Evolutionary conservation across 2,329 filamentous ascomycete genomes (phyloP), one percentile per base, ranked within the genome.

Genomic region (Aureobasidium sp.): DNA sequence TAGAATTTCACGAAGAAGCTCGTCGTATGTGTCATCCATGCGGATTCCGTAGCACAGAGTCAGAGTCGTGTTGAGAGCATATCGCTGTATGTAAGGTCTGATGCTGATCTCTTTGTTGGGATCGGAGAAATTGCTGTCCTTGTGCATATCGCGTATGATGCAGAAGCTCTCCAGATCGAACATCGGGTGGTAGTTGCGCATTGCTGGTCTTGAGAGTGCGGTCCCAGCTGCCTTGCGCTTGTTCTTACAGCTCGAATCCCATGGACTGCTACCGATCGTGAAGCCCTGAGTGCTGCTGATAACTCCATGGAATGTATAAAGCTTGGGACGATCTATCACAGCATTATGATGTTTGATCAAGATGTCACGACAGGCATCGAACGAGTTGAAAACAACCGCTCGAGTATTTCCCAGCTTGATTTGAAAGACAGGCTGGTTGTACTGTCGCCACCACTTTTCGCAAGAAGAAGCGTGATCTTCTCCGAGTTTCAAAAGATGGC

Each of bases 11-110:
- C 79, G 74, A 9, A 83, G 69, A 50, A 83, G 70, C 1, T 75
- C 74, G 58, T 82, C 81, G 64, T 80, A 81, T 0, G 81, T 77
- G 5, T 71, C 74, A 66, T 82, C 79, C 80, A 83, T 83, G 1
- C 80, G 76, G 42, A 82, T 81, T 0, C 80, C 80, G 57, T 83
- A 83, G 66, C 79, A 82, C 1, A 83, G 73, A 0, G 80, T 83
- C 21, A 83, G 69, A 0, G 79, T 82, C 0, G 80, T 82, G 68
- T 82, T 83, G 9, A 83, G 71, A 0, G 79, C 80, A 67, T 78
- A 83, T 15, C 80, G 73, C 64, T 82, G 80, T 36, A 83, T 78
- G 63, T 82, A 82, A 0, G 79, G 79, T 5, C 80, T 71, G 3
- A 81, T 69, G 49, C 74, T 75, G 54, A 81, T 72, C 65, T 81